phyloP scores from a whole-genome alignment of 768 basidiomycete species.

The Multifurca ochricompacta region DNA sequence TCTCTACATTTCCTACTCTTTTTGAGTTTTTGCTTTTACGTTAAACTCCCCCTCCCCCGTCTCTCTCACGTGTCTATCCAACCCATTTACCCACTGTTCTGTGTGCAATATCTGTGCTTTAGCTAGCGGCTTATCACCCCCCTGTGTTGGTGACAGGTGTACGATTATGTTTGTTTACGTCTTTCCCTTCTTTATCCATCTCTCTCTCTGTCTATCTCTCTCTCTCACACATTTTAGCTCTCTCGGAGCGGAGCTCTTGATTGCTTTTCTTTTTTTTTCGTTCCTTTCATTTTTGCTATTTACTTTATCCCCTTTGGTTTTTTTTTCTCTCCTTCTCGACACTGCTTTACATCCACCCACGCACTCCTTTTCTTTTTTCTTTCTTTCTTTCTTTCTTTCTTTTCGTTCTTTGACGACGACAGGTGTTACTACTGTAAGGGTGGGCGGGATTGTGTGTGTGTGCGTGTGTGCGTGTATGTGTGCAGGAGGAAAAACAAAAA shows the following conservation, averaged over 20 bases:
- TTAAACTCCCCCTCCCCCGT: too few relatives aligned
- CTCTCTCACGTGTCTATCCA: slow-evolving; percentile 6
- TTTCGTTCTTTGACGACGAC: slow-evolving; percentile 10
- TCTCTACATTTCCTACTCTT: not conserved
- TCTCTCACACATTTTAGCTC: not conserved
- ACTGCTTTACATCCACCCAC: too few relatives aligned
- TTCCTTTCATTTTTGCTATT: not conserved
- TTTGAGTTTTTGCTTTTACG: not conserved
- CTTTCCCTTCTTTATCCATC: not conserved
- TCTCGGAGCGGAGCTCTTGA: too few relatives aligned
- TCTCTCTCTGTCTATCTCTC: not conserved
- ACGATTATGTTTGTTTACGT: slow-evolving; percentile 3
- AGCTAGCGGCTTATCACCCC: not conserved
- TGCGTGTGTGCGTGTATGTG: not conserved
- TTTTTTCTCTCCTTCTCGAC: not conserved
- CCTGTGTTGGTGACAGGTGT: slow-evolving; percentile 5
- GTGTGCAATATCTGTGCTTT: slow-evolving; percentile 13
- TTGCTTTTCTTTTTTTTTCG: not conserved
- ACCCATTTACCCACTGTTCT: slow-evolving; percentile 1
- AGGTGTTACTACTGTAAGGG: too few relatives aligned
- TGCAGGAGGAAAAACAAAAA: not conserved
- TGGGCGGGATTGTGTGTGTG: too few relatives aligned
- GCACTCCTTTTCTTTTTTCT: not conserved
- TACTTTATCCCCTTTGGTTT: slow-evolving; percentile 13
- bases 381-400: not conserved